phyloP scores from a whole-genome alignment of 1,139 yeast genomes.

The Blastobotrys persicus region DNA sequence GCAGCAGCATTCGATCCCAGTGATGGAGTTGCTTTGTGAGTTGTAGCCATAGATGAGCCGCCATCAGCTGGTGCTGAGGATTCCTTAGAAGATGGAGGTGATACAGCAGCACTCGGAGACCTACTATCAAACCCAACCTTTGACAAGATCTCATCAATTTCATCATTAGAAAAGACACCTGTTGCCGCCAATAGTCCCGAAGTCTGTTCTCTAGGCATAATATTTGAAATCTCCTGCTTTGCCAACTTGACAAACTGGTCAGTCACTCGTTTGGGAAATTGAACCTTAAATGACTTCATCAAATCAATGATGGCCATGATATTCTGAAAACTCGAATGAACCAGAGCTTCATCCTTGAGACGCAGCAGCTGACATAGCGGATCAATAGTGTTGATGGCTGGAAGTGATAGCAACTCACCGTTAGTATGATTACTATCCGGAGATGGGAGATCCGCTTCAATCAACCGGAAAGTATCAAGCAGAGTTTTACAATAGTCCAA shows the following conservation, averaged over 20 bases:
- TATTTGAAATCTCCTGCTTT: constrained; percentile 25
- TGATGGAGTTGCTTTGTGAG: background rate
- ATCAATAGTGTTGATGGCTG: constrained; percentile 31
- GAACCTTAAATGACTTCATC: constrained; percentile 33
- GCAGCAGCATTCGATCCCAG: constrained; percentile 8
- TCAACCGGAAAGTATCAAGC: constrained; percentile 59
- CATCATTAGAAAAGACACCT: constrained; percentile 26
- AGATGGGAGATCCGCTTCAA: constrained; percentile 45
- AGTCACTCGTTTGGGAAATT: constrained; percentile 28
- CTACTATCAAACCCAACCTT: constrained; percentile 9
- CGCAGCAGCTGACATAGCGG: constrained; percentile 75
- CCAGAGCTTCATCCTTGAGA: constrained; percentile 70
- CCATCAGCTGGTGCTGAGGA: constrained; percentile 1
- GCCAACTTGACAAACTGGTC: constrained; percentile 27
- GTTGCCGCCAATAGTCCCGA: constrained; percentile 27
- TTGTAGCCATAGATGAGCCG: constrained; percentile 2
- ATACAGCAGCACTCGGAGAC: constrained; percentile 18
- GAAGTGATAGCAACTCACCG: constrained; percentile 29
- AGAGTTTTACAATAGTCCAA: constrained; percentile 72
- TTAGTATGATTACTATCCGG: constrained; percentile 21
- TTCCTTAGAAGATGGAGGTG: constrained; percentile 15
- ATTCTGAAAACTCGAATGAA: constrained; percentile 70
- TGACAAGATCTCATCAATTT: constrained; percentile 21
- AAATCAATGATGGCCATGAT: constrained; percentile 46
- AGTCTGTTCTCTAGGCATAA: constrained; percentile 27